Base-by-base conservation (phyloP, 345 rosid genomes). In the Rhizophora mangle region DNA sequence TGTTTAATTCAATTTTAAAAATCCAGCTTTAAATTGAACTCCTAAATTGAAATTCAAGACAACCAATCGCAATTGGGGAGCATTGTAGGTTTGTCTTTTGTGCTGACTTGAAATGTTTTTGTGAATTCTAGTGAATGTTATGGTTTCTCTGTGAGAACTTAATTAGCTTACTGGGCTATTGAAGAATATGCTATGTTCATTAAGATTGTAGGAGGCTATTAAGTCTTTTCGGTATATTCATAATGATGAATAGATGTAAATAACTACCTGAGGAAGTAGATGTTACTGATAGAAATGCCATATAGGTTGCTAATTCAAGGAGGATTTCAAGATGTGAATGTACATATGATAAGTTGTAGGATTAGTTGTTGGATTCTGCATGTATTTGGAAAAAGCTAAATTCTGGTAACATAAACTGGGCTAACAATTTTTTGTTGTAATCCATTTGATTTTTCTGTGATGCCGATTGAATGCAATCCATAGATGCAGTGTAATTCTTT, bases 71-170 rank as follows among this genome's bases (percentile, higher is more conserved):
- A 70, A 60, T 43, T 76, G 53, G 29, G 9, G 13, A 36, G 47
- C 64, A 70, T 67, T 68, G 75, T 34, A 69, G 67, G 19, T 62
- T 52, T 29, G 57, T 58, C 55, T 65, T 65, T 4, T 1, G 20
- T 32, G 57, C 20, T 68, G 57, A 3, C 59, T 36, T 60, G 29
- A 62, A 60, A 31, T 68, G 46, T 56, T 65, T 56, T 65, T 18
- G 32, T 43, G 68, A 46, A 34, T 63, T 21, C 54, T 51, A 57
- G 27, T 51, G 56, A 30, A 57, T 43, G 24, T 21, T 60, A 19
- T 65, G 65, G 29, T 8, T 62, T 76, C 37, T 46, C 4, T 46
- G 32, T 37, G 53, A 39, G 66, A 54, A 20, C 47, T 60, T 49
- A 34, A 30, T 60, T 63, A 57, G 53, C 53, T 24, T 27, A 13